Evolutionary conservation across 257 asterid genomes (phyloP).

Genomic region (Parsonsia alboflavescens): DNA sequence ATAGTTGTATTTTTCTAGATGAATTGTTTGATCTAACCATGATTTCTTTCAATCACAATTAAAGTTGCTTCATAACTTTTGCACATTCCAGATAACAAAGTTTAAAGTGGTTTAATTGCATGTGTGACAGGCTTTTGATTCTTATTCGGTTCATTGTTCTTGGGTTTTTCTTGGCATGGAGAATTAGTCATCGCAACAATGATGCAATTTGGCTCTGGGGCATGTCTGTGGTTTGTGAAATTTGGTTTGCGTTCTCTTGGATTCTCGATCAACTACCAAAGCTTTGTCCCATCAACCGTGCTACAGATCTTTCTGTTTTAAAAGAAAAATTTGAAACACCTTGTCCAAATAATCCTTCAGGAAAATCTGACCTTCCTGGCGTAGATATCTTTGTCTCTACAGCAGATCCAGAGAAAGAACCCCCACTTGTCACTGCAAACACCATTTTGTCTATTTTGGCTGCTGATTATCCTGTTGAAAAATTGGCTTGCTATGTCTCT

Average conservation of each 20-base stretch:
- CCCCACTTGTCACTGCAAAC: conserved; percentile 75
- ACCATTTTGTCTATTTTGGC: conserved; percentile 66
- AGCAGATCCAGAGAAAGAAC: conserved; percentile 80
- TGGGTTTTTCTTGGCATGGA: conserved; percentile 63
- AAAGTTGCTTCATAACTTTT: background rate
- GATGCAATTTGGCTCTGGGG: conserved; percentile 82
- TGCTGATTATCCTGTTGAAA: conserved; percentile 64
- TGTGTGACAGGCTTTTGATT: conserved; percentile 47
- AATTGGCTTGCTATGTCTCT: conserved; percentile 70
- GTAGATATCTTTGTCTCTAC: conserved; percentile 66
- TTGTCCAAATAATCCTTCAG: conserved; percentile 48
- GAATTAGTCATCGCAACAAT: conserved; percentile 53
- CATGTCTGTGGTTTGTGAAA: conserved; percentile 68
- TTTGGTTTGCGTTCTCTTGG: conserved; percentile 79
- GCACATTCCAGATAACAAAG: background rate
- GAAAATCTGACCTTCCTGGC: conserved; percentile 73
- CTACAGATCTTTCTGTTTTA: conserved; percentile 63
- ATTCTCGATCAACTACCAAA: conserved; percentile 71
- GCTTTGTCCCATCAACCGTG: conserved; percentile 65
- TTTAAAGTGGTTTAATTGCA: background rate
- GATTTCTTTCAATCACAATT: background rate
- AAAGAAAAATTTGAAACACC: conserved; percentile 65
- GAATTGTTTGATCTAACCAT: background rate
- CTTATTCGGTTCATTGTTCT: conserved; percentile 50
- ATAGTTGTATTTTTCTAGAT: background rate